Base-by-base conservation (phyloP, 345 rosid species). In the Crucihimalaya himalaica region DNA sequence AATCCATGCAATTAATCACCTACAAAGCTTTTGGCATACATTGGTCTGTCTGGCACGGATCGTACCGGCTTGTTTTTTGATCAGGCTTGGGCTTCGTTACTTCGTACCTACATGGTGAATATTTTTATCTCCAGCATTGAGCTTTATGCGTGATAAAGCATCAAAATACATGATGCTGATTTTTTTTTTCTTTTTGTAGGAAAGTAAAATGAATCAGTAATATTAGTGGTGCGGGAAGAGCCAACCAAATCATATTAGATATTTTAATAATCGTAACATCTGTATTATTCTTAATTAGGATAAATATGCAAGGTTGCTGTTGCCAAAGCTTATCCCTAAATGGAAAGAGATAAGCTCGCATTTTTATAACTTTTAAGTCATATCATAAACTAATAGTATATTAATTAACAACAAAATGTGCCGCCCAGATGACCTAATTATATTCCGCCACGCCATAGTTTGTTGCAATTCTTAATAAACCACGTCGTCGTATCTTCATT, bases 311-410 rank as follows among this genome's bases (percentile, higher is more conserved):
- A 67, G 34, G 9, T 70, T 71, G 62, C 32, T 57, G 32, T 77
- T 64, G 47, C 61, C 72, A 37, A 70, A 70, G 76, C 80, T 77
- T 77, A 77, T 77, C 80, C 80, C 42, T 63, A 70, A 77, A 70
- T 70, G 76, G 76, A 70, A 70, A 70, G 42, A 69, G 75, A 69
- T 76, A 76, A 76, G 70, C 75, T 47, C 74, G 69, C 79, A 75
- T 52, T 76, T 31, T 75, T 76, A 1, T 52, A 42, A 43, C 35
- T 51, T 19, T 63, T 63, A 40, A 27, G 15, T 40, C 48, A 21
- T 66, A 39, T 60, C 48, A 7, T 37, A 37, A 1, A 34, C 1
- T 45, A 48, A 15, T 40, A 43, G n/a, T n/a, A n/a, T n/a, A n/a
- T n/a, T n/a, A 29, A 37, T 14, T 9, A 61, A 34, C 54, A 39